phyloP scores from a whole-genome alignment of 495 filamentous ascomycete genomes.

The Xylaria flabelliformis region DNA sequence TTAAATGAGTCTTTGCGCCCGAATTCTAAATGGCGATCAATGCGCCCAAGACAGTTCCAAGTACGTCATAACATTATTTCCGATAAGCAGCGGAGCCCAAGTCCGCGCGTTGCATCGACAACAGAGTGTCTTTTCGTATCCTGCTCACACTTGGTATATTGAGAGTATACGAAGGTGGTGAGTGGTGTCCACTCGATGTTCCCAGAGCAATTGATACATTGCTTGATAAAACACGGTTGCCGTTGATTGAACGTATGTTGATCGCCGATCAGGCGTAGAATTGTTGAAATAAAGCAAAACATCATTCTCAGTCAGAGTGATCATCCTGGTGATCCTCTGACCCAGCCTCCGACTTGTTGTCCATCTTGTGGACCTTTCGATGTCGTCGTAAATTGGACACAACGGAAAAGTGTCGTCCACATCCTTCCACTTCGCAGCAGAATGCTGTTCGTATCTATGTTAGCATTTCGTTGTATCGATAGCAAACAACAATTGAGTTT shows the following conservation, averaged over 20 bases:
- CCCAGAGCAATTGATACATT: conserved; percentile 30
- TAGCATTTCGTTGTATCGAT: neutral
- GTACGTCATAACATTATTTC: conserved; percentile 38
- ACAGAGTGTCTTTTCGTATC: conserved; percentile 12
- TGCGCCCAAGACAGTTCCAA: conserved; percentile 37
- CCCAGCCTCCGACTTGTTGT: conserved; percentile 61
- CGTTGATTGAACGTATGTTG: conserved; percentile 35
- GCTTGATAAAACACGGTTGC: conserved; percentile 30
- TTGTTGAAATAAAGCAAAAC: conserved; percentile 26
- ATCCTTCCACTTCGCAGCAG: conserved; percentile 91
- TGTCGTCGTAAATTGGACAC: conserved; percentile 95
- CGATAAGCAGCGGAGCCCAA: conserved; percentile 35
- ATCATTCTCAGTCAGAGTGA: conserved; percentile 49
- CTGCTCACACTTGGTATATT: conserved; percentile 22
- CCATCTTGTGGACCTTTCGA: conserved; percentile 94
- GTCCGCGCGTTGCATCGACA: conserved; percentile 16
- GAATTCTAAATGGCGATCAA: conserved; percentile 42
- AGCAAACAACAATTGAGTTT: neutral
- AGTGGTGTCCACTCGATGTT: conserved; percentile 22
- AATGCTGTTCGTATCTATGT: conserved; percentile 67
- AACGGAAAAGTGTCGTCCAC: conserved; percentile 95
- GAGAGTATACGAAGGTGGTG: conserved; percentile 7
- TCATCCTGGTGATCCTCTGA: conserved; percentile 59
- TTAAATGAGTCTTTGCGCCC: conserved; percentile 39
- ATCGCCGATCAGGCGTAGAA: conserved; percentile 34